Conservation (phyloP, 1,284 basidiomycete species). For the Bondarzewia mesenterica region DNA sequence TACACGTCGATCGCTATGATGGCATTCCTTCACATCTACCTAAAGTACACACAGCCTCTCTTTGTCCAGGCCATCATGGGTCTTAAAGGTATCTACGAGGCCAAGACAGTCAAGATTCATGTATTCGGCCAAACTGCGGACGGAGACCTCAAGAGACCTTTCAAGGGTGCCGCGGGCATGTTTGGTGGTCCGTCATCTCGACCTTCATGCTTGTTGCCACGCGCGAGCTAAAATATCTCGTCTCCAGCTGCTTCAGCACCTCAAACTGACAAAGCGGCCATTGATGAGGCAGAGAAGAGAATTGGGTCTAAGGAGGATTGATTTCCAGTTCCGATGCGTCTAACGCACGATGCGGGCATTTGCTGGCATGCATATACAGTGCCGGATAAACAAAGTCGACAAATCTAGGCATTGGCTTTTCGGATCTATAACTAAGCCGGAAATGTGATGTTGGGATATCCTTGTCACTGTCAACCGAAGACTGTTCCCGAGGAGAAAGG, state of each 20-base stretch:
- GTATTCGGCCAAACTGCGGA: conserved; percentile 70
- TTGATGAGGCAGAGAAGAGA: conserved; percentile 83
- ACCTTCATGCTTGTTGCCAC: not conserved
- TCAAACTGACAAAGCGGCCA: conserved; percentile 78
- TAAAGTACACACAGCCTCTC: conserved; percentile 86
- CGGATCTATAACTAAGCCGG: too few relatives aligned
- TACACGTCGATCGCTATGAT: conserved; percentile 85
- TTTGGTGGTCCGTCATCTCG: conserved; percentile 65
- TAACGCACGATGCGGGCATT: not conserved
- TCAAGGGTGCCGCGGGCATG: conserved; percentile 65
- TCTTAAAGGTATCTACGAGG: conserved; percentile 79
- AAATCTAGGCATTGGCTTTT: too few relatives aligned
- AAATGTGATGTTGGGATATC: too few relatives aligned
- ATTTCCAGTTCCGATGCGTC: too few relatives aligned
- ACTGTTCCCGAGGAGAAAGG: too few relatives aligned
- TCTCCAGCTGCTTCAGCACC: conserved; percentile 42
- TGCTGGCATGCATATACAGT: too few relatives aligned
- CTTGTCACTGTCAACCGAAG: too few relatives aligned
- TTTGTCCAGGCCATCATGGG: conserved; percentile 91
- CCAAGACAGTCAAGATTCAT: conserved; percentile 76
- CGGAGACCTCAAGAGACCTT: conserved; percentile 88
- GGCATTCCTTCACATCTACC: conserved; percentile 82
- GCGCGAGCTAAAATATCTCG: not conserved
- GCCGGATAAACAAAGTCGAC: too few relatives aligned
- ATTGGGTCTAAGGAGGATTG: conserved; percentile 75